A percentile compares a stretch with the other conserved stretches of the same genome.
Conservation (phyloP, 306 rosid genomes). For the Comarum palustre region DNA sequence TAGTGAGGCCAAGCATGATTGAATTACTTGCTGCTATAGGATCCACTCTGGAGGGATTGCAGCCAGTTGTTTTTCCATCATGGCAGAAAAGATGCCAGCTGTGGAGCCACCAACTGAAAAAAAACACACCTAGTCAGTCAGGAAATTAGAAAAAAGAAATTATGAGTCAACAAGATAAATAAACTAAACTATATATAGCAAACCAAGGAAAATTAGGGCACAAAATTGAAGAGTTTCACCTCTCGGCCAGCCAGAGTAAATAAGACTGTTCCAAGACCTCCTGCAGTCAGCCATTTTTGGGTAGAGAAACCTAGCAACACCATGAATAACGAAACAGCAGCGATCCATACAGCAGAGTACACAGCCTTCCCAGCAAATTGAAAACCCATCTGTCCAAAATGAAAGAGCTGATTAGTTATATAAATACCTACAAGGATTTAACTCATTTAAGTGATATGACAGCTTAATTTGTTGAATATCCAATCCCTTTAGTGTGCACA, state of each 20-base stretch:
- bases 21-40: background rate
- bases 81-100: slow-evolving; percentile 34
- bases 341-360: slow-evolving; percentile 93
- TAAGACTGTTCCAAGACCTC: slow-evolving; percentile 98
- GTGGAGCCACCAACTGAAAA: slow-evolving; percentile 31
- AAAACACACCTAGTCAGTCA: too few relatives aligned
- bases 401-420: slow-evolving; percentile 21
- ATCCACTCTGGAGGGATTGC: background rate
- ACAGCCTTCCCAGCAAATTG: slow-evolving; percentile 90
- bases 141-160: slow-evolving; percentile 20
- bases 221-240: slow-evolving; percentile 41
- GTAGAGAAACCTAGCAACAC: slow-evolving; percentile 95
- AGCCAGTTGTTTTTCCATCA: background rate
- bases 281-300: slow-evolving; percentile 94
- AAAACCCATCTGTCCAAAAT: slow-evolving; percentile 79
- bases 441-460: background rate
- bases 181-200: slow-evolving; percentile 16
- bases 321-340: slow-evolving; percentile 88
- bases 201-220: slow-evolving; percentile 10
- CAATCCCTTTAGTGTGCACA: background rate
- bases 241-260: slow-evolving; percentile 97
- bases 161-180: slow-evolving; percentile 19
- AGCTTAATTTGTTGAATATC: background rate
- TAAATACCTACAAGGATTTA: background rate
- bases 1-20: background rate